phyloP scores from a whole-genome alignment of 208 protist genomes.

The Leishmania mexicana region DNA sequence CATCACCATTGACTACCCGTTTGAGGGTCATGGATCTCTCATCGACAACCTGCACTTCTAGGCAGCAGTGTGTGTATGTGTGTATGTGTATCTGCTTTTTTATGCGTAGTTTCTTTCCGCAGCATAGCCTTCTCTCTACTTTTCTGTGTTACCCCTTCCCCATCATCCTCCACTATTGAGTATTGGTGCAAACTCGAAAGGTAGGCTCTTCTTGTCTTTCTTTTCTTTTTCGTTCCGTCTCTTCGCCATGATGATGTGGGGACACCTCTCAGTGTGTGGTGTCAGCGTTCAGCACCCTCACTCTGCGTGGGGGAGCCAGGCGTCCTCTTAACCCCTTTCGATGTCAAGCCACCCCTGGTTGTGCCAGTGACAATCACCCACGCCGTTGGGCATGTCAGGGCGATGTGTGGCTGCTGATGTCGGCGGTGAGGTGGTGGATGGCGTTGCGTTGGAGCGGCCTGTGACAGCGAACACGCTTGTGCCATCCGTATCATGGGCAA shows the following conservation, averaged over 20 bases:
- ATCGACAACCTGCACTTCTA: slow-evolving; percentile 47
- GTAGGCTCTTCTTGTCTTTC: not conserved
- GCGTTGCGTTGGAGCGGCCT: not conserved
- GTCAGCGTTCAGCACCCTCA: not conserved
- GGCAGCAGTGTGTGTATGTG: not conserved
- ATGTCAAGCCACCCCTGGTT: not conserved
- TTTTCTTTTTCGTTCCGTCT: not conserved
- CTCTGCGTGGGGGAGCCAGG: not conserved
- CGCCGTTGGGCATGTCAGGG: not conserved
- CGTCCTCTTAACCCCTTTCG: not conserved
- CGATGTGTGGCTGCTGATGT: not conserved
- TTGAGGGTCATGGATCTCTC: slow-evolving; percentile 60
- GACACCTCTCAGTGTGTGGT: not conserved
- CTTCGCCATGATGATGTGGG: not conserved
- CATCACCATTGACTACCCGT: slow-evolving; percentile 75
- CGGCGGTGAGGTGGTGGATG: not conserved
- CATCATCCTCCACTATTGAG: not conserved
- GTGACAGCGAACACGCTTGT: not conserved
- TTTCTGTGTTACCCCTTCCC: not conserved
- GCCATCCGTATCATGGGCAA: not conserved
- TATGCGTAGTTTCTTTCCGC: not conserved
- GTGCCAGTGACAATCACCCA: not conserved
- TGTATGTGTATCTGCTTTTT: not conserved
- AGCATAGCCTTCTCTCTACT: not conserved
- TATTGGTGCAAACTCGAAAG: not conserved